phyloP scores from a whole-genome alignment of 2,329 filamentous ascomycete genomes.

The Fonsecaea multimorphosa region DNA sequence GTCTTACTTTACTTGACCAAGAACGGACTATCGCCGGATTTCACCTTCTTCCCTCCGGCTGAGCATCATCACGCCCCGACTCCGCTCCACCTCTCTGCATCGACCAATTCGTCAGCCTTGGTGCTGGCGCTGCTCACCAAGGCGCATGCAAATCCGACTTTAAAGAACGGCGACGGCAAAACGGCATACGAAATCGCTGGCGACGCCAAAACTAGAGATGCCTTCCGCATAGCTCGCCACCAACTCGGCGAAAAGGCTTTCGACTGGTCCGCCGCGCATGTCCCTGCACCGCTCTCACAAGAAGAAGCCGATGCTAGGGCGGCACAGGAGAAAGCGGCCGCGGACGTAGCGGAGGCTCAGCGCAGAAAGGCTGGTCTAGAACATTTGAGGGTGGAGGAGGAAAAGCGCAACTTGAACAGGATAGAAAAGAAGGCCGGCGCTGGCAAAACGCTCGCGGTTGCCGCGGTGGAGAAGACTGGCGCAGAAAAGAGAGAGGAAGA shows the following conservation, averaged over 20 bases:
- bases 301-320: slow-evolving; percentile 73
- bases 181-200: slow-evolving; percentile 86
- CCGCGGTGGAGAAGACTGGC: slow-evolving; percentile 69
- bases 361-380: slow-evolving; percentile 77
- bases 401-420: slow-evolving; percentile 45
- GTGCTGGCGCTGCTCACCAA: slow-evolving; percentile 77
- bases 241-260: slow-evolving; percentile 78
- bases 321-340: slow-evolving; percentile 72
- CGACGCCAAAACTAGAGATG: slow-evolving; percentile 83
- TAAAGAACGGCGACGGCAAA: slow-evolving; percentile 75
- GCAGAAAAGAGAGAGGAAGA: slow-evolving; percentile 85
- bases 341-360: slow-evolving; percentile 70
- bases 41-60: slow-evolving; percentile 72
- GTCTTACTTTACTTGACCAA: slow-evolving; percentile 81
- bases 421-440: slow-evolving; percentile 58
- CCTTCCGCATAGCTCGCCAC: slow-evolving; percentile 84
- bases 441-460: slow-evolving; percentile 63
- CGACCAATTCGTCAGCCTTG: slow-evolving; percentile 78
- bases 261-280: slow-evolving; percentile 77
- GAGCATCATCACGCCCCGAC: slow-evolving; percentile 79
- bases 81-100: slow-evolving; percentile 82
- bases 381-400: slow-evolving; percentile 69
- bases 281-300: slow-evolving; percentile 74
- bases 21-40: slow-evolving; percentile 74
- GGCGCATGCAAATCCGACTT: slow-evolving; percentile 73